Evolutionary conservation across 78 protist species (phyloP).

Genomic region (Corallochytrium limacisporum): DNA sequence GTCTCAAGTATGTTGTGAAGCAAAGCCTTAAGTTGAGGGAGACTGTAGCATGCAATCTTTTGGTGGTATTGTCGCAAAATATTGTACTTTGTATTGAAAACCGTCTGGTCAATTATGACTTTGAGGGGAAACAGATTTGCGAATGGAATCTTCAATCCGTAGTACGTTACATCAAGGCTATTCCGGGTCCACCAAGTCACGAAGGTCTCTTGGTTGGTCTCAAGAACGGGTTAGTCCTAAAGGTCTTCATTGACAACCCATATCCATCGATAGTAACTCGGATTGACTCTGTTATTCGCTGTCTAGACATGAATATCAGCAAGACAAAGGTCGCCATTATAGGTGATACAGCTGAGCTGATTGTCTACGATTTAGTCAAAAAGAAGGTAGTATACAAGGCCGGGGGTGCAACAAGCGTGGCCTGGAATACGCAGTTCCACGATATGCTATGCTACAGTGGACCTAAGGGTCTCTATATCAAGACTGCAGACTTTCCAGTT

Average conservation of each 20-base stretch:
- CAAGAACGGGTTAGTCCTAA: conserved; percentile 29
- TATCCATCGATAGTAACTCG: conserved; percentile 42
- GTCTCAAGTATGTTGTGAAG: too few relatives aligned
- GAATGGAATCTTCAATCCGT: conserved; percentile 56
- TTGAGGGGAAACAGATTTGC: conserved; percentile 16
- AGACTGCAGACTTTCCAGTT: conserved; percentile 51
- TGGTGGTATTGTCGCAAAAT: conserved; percentile 33
- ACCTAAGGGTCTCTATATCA: conserved; percentile 34
- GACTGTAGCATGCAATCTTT: conserved; percentile 35
- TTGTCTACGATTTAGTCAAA: conserved; percentile 38
- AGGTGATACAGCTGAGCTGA: conserved; percentile 24
- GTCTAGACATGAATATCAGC: conserved; percentile 49
- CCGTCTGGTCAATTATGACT: not conserved
- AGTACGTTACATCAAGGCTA: conserved; percentile 62
- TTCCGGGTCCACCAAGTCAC: conserved; percentile 52
- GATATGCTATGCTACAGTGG: conserved; percentile 54
- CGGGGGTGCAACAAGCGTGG: conserved; percentile 37
- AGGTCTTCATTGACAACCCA: conserved; percentile 59
- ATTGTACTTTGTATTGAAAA: conserved; percentile 34
- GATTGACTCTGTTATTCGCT: conserved; percentile 18
- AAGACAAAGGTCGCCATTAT: conserved; percentile 45
- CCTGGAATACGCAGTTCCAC: conserved; percentile 36
- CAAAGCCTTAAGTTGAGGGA: too few relatives aligned
- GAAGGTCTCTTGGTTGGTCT: conserved; percentile 56
- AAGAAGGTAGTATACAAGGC: conserved; percentile 32